Percentiles rank a stretch among this genome's conserved stretches.
phyloP scores from a whole-genome alignment of 2,329 filamentous ascomycete genomes.

The Fusarium solani-melongenae region DNA sequence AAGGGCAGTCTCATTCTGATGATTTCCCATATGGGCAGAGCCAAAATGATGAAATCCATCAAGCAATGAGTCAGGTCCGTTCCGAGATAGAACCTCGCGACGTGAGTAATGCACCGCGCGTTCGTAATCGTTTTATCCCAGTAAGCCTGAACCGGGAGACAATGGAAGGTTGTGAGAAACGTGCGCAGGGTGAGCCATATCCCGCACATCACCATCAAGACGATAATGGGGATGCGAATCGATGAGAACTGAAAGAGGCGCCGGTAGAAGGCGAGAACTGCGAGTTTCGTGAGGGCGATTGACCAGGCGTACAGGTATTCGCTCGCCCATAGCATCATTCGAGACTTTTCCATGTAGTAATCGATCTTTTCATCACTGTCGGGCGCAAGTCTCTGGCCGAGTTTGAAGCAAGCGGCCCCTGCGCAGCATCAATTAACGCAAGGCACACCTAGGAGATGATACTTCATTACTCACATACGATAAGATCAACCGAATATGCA shows the following conservation, averaged over 20 bases:
- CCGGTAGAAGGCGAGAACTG: slow-evolving; percentile 46
- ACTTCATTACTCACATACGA: slow-evolving; percentile 21
- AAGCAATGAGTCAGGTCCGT: slow-evolving; percentile 31
- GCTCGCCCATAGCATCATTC: slow-evolving; percentile 23
- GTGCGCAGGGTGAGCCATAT: slow-evolving; percentile 45
- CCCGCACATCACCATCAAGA: slow-evolving; percentile 34
- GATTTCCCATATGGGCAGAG: slow-evolving; percentile 19
- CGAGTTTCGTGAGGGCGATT: slow-evolving; percentile 43
- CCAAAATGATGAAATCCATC: slow-evolving; percentile 30
- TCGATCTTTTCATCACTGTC: slow-evolving; percentile 11
- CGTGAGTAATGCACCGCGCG: slow-evolving; percentile 11
- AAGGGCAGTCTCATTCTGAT: slow-evolving; percentile 16
- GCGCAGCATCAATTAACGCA: neutral
- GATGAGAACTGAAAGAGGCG: slow-evolving; percentile 41
- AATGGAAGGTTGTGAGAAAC: slow-evolving; percentile 31
- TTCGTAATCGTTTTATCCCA: slow-evolving; percentile 27
- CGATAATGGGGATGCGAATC: slow-evolving; percentile 43
- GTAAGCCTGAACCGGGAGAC: slow-evolving; percentile 26
- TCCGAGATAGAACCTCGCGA: slow-evolving; percentile 16
- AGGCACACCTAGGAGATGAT: too few relatives aligned
- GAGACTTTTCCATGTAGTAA: slow-evolving; percentile 23
- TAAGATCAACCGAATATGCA: slow-evolving; percentile 20
- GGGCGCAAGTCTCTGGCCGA: slow-evolving; percentile 25
- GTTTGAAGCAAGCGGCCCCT: slow-evolving; percentile 23
- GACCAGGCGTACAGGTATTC: slow-evolving; percentile 41